phyloP scores from a whole-genome alignment of 441 rosid genomes.

The Erysimum pusillum region DNA sequence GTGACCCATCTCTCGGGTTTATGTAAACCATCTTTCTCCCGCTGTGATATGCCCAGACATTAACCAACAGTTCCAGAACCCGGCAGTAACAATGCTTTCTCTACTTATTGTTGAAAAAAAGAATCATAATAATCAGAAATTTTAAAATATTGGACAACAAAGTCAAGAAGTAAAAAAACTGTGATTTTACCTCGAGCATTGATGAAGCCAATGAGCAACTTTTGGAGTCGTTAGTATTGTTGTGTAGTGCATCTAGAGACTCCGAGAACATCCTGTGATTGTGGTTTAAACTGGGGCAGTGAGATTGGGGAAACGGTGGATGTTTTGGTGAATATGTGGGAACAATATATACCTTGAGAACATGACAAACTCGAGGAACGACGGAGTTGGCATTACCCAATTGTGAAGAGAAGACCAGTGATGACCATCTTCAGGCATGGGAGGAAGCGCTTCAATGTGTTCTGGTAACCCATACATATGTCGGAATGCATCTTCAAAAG shows the following conservation, averaged over 20 bases:
- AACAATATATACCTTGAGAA: conserved; percentile 71
- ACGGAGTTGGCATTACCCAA: conserved; percentile 99
- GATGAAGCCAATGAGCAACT: conserved; percentile 77
- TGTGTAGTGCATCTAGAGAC: conserved; percentile 82
- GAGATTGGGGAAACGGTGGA: conserved; percentile 24
- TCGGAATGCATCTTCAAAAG: conserved; percentile 82
- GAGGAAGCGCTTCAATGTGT: conserved; percentile 82
- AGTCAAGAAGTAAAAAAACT: conserved; percentile 5
- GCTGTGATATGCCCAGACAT: conserved; percentile 98
- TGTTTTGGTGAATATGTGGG: conserved; percentile 6
- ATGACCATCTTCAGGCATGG: conserved; percentile 95
- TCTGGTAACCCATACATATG: conserved; percentile 84
- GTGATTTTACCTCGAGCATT: conserved; percentile 66
- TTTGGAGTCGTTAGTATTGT: conserved; percentile 54
- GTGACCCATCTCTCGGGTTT: conserved; percentile 74
- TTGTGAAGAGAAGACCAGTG: conserved; percentile 94
- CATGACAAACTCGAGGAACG: conserved; percentile 91
- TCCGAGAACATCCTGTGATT: conserved; percentile 88
- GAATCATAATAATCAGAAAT: conserved; percentile 4
- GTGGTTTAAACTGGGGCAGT: conserved; percentile 2
- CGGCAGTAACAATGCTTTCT: conserved; percentile 93
- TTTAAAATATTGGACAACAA: neutral
- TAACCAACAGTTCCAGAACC: conserved; percentile 79
- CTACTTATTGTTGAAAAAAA: conserved; percentile 51
- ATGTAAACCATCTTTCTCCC: conserved; percentile 90